Evolutionary conservation across 257 asterid genomes (phyloP), one percentile per base, ranked within the genome.

Genomic region (Salvia miltiorrhiza): DNA sequence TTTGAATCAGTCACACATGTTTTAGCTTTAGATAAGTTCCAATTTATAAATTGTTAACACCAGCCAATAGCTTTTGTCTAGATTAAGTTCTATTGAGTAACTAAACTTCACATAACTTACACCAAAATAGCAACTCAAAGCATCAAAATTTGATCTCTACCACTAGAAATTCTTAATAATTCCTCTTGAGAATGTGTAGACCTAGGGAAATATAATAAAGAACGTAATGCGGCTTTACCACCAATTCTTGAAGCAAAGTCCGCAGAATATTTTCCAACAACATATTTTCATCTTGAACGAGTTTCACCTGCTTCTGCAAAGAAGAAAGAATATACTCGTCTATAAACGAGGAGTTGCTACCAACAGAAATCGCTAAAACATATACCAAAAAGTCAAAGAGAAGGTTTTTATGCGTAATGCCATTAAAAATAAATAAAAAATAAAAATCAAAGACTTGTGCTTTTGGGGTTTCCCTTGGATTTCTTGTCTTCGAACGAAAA

Each of bases 261-360:
- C 99, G 88, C 70, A 93, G 79, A 56, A 93, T 88, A 81, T 93
- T 93, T 77, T 93, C 99, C 88, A 93, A 76, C 81, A 93, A 59
- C 78, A 90, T 97, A 80, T 93, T 93, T 82, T 93, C 99, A 86
- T 93, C 99, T 80, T 84, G 99, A 74, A 86, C 89, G 43, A 93
- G 78, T 75, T 93, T 93, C 68, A 86, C 90, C 76, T 86, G 97
- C 81, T 82, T 93, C 99, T 93, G 95, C 80, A 85, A 79, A 61
- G 47, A 63, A 30, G 33, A 52, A 73, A 23, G 9, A 48, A 45
- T 47, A 21, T 17, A 61, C 14, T 28, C 33, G n/a, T n/a, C n/a
- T n/a, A n/a, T n/a, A n/a, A n/a, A n/a, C n/a, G n/a, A n/a, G n/a
- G n/a, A n/a, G n/a, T n/a, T n/a, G n/a, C n/a, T n/a, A n/a, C n/a